Percentiles rank a stretch among this genome's conserved stretches.
Conservation (phyloP, 225 moss, liverwort and hornwort species). For the Marchantia polymorpha region DNA sequence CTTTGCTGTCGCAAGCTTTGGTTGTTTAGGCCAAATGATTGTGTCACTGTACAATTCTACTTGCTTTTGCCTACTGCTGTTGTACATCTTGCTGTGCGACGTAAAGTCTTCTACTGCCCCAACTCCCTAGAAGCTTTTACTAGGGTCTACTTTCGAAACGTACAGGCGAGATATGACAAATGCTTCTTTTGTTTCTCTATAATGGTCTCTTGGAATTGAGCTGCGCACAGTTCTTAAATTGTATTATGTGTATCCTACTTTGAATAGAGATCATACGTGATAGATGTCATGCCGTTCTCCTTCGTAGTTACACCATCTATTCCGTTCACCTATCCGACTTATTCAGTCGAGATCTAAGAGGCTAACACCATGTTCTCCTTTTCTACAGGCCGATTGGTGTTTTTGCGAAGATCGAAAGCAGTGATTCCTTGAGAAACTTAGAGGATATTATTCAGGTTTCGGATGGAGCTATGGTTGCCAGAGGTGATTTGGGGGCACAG, state of each 20-base stretch:
- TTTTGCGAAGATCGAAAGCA: constrained; percentile 97
- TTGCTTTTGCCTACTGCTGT: neutral
- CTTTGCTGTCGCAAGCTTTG: neutral
- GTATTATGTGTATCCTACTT: too few relatives aligned
- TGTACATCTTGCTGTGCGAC: neutral
- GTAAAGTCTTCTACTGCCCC: too few relatives aligned
- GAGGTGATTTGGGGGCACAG: constrained; percentile 97
- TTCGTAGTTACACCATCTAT: neutral
- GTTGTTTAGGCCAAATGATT: neutral
- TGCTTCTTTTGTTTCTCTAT: too few relatives aligned
- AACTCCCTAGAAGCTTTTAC: too few relatives aligned
- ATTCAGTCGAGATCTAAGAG: too few relatives aligned
- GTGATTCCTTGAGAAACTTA: constrained; percentile 79
- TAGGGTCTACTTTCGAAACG: too few relatives aligned
- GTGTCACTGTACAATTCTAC: neutral
- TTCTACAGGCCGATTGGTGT: constrained; percentile 69
- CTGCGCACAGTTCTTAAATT: too few relatives aligned
- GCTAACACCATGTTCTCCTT: neutral
- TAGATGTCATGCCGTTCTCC: too few relatives aligned
- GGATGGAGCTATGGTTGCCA: constrained; percentile 98
- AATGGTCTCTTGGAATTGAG: too few relatives aligned
- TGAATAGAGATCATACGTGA: too few relatives aligned
- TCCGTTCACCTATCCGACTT: neutral
- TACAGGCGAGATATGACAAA: too few relatives aligned
- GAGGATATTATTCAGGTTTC: constrained; percentile 90